Conservation (phyloP, 2,329 filamentous ascomycete genomes). For the Fusarium sp. region DNA sequence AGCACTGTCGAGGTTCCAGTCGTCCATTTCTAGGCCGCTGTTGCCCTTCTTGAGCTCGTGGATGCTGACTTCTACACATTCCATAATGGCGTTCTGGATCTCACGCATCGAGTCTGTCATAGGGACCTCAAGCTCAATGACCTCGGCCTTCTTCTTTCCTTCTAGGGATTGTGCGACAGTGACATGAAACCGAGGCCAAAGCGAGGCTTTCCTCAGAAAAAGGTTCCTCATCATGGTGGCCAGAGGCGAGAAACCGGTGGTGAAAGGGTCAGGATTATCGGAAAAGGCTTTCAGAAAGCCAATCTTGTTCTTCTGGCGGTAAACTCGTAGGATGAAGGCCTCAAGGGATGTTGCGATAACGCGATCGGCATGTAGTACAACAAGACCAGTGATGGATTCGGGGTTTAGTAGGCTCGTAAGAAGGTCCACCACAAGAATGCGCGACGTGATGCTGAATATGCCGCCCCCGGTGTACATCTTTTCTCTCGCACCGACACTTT, state of each 20-base stretch:
- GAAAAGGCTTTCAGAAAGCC: constrained; percentile 98
- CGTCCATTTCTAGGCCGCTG: constrained; percentile 89
- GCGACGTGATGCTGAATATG: constrained; percentile 94
- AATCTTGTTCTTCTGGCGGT: constrained; percentile 90
- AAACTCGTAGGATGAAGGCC: constrained; percentile 94
- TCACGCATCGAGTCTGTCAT: constrained; percentile 95
- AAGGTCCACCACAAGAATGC: constrained; percentile 93
- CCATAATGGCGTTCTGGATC: constrained; percentile 93
- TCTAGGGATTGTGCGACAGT: constrained; percentile 89
- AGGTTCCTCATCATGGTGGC: constrained; percentile 89
- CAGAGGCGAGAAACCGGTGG: constrained; percentile 85
- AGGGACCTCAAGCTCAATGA: constrained; percentile 93
- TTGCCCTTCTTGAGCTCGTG: constrained; percentile 93
- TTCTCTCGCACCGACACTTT: constrained; percentile 85
- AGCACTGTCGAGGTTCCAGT: constrained; percentile 95
- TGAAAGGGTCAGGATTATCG: constrained; percentile 91
- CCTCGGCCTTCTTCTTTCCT: constrained; percentile 91
- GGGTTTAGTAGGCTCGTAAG: constrained; percentile 84
- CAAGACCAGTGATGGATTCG: constrained; percentile 83
- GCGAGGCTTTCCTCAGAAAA: constrained; percentile 84
- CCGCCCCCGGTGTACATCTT: constrained; percentile 91
- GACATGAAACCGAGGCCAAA: constrained; percentile 95
- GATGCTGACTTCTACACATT: constrained; percentile 95
- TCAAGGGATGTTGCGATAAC: constrained; percentile 88
- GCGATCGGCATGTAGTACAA: constrained; percentile 89